Percentiles rank a stretch among this genome's conserved stretches.
Evolutionary conservation across 2,329 filamentous ascomycete species (phyloP).

Genomic region (Colletotrichum caudatum): DNA sequence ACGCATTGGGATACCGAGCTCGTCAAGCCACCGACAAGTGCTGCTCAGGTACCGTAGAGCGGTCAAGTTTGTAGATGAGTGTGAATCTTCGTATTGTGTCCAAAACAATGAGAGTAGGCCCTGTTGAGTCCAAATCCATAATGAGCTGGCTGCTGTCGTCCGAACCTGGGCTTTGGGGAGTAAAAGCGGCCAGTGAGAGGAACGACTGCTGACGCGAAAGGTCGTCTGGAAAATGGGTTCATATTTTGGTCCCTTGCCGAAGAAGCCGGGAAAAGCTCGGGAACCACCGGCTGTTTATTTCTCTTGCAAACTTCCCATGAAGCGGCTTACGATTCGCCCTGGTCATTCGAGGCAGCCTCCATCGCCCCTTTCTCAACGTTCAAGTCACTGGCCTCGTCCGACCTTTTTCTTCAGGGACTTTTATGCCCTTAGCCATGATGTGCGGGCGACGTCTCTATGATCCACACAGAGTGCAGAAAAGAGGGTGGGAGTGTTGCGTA

Average conservation of each 20-base stretch:
- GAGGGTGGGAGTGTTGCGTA: conserved; percentile 14
- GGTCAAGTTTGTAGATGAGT: neutral
- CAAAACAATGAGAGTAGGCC: conserved; percentile 2
- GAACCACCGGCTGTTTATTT: conserved; percentile 1
- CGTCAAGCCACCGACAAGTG: neutral
- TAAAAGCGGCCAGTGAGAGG: conserved; percentile 25
- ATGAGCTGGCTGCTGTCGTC: conserved; percentile 16
- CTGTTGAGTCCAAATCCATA: neutral
- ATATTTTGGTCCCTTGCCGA: neutral
- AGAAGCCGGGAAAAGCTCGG: conserved; percentile 12
- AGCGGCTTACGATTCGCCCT: neutral
- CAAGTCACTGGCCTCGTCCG: conserved; percentile 12
- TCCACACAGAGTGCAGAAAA: conserved; percentile 3
- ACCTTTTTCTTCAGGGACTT: neutral
- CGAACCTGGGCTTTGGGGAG: neutral
- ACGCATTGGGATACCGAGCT: neutral
- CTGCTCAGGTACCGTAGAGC: neutral
- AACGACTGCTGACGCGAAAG: conserved; percentile 4
- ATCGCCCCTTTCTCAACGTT: neutral
- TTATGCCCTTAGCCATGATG: neutral
- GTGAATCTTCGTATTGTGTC: neutral
- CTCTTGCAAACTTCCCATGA: neutral
- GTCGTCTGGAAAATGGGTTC: conserved; percentile 1
- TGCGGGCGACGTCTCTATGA: neutral
- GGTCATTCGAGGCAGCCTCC: neutral